Evolutionary conservation across 768 basidiomycete species (phyloP).

Genomic region (Imleria badia): DNA sequence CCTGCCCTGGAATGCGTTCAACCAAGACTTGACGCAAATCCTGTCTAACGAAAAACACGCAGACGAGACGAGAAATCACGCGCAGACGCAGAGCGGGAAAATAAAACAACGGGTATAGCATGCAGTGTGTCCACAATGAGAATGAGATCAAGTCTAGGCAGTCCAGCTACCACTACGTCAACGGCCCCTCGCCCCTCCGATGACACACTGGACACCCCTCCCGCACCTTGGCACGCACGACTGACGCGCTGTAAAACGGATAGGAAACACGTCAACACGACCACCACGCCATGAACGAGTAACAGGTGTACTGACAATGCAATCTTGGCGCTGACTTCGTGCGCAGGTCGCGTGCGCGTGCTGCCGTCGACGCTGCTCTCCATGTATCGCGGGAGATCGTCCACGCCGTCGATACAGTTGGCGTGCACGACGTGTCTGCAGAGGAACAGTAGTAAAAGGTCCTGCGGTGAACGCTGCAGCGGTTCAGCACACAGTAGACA

Average conservation of each 20-base stretch:
- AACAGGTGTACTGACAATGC: slow-evolving; percentile 58
- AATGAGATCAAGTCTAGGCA: slow-evolving; percentile 11
- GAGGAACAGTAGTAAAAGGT: slow-evolving; percentile 72
- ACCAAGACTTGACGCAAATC: no score
- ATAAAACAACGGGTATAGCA: slow-evolving; percentile 11
- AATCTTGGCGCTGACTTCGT: slow-evolving; percentile 67
- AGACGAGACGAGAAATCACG: neutral
- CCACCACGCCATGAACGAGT: neutral
- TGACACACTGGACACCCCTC: slow-evolving; percentile 81
- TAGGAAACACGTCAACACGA: neutral
- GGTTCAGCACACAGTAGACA: slow-evolving; percentile 70
- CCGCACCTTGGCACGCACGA: slow-evolving; percentile 60
- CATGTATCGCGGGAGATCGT: slow-evolving; percentile 58
- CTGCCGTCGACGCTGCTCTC: slow-evolving; percentile 51
- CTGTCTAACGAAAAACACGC: neutral
- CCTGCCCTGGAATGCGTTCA: no score
- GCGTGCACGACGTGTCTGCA: slow-evolving; percentile 90
- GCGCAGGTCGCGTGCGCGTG: slow-evolving; percentile 34
- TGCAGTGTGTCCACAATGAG: slow-evolving; percentile 6
- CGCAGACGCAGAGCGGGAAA: neutral
- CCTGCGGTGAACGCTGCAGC: slow-evolving; percentile 56
- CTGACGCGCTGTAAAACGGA: slow-evolving; percentile 55
- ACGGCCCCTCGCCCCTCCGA: slow-evolving; percentile 50
- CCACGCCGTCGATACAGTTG: slow-evolving; percentile 66
- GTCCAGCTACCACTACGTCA: neutral